Evolutionary conservation across 768 basidiomycete genomes (phyloP).

Genomic region (Pilatotrama ljubarskyi): DNA sequence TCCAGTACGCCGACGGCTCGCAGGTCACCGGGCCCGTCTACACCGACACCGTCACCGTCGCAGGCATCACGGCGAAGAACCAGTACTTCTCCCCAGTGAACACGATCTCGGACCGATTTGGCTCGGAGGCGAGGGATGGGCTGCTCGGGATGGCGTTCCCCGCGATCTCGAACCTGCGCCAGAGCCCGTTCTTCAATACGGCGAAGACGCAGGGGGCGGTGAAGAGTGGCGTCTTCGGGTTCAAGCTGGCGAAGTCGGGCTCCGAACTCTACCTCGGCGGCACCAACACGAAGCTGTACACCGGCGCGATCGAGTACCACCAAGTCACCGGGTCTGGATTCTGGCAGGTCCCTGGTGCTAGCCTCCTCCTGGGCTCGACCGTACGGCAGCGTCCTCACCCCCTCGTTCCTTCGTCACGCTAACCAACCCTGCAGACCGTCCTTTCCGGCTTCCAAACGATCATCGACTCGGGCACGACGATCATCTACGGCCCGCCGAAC

Average conservation of each 20-base stretch:
- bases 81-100: constrained; percentile 21
- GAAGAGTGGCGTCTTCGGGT: constrained; percentile 24
- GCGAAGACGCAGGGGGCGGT: constrained; percentile 24
- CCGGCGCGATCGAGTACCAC: constrained; percentile 34
- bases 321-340: constrained; percentile 14
- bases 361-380: constrained; percentile 1
- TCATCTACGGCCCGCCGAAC: constrained; percentile 25
- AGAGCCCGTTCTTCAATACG: constrained; percentile 29
- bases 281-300: constrained; percentile 33
- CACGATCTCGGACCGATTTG: background rate
- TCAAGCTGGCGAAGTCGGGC: constrained; percentile 30
- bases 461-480: constrained; percentile 29
- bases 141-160: constrained; percentile 31
- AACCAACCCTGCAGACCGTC: background rate
- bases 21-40: constrained; percentile 31
- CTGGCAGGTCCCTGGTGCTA: constrained; percentile 28
- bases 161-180: constrained; percentile 21
- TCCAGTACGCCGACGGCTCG: constrained; percentile 39
- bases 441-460: constrained; percentile 20
- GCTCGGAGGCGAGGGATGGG: constrained; percentile 17
- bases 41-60: constrained; percentile 34
- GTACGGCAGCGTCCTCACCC: background rate
- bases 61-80: constrained; percentile 23
- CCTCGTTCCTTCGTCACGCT: no score
- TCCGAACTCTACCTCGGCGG: constrained; percentile 40